Conservation (phyloP, 1,139 yeast genomes). For the Protomyces inundatus region DNA sequence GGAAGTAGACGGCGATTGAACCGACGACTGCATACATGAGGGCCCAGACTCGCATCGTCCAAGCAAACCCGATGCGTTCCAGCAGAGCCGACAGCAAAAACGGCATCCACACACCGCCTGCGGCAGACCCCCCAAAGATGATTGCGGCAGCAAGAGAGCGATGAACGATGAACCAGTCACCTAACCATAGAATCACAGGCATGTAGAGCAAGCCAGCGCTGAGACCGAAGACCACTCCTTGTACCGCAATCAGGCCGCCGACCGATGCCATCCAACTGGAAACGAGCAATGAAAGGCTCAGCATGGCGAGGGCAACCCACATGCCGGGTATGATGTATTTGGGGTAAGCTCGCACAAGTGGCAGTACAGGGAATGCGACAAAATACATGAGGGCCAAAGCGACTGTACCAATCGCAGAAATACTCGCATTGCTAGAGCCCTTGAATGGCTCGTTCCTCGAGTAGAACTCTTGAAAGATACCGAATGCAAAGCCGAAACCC, state of each 20-base stretch:
- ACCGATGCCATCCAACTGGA: constrained; percentile 8
- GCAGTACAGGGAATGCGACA: constrained; percentile 5
- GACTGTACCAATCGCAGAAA: constrained; percentile 16
- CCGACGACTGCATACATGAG: constrained; percentile 3
- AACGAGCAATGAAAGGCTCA: background rate
- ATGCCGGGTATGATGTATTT: constrained; percentile 7
- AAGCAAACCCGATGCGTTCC: constrained; percentile 46
- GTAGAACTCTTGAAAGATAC: constrained; percentile 17
- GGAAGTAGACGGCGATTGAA: constrained; percentile 4
- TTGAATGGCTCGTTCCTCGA: constrained; percentile 1
- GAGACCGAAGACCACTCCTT: constrained; percentile 15
- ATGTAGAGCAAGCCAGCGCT: constrained; percentile 8
- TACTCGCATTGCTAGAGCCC: background rate
- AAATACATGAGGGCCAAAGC: constrained; percentile 13
- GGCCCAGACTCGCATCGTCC: constrained; percentile 20
- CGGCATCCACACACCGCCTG: constrained; percentile 63
- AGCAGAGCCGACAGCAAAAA: constrained; percentile 53
- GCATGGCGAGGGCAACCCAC: constrained; percentile 3
- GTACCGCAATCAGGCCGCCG: constrained; percentile 6
- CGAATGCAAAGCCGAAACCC: constrained; percentile 19
- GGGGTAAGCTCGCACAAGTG: constrained; percentile 7
- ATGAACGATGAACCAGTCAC: constrained; percentile 49
- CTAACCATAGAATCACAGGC: constrained; percentile 22
- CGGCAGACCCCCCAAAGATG: constrained; percentile 62
- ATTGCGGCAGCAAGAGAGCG: constrained; percentile 59